phyloP scores from a whole-genome alignment of 1,139 yeast genomes.

The Pichiaceae sp. region DNA sequence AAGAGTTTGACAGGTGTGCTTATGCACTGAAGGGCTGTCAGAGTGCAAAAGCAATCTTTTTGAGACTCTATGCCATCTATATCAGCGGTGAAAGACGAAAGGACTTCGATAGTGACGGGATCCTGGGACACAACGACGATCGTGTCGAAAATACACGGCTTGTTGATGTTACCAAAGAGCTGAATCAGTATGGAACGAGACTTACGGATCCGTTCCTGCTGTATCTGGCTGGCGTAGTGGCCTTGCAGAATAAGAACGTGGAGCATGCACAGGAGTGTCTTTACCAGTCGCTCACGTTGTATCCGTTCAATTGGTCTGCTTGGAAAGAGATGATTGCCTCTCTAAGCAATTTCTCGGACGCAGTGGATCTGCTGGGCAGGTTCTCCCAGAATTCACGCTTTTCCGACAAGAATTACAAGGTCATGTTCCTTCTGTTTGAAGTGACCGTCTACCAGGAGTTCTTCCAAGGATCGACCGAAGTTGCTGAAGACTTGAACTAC shows the following conservation, averaged over 20 bases:
- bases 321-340: slow-evolving; percentile 80
- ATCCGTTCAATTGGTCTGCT: slow-evolving; percentile 90
- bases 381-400: slow-evolving; percentile 27
- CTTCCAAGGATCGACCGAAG: slow-evolving; percentile 52
- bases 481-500: slow-evolving; percentile 40
- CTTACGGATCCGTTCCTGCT: slow-evolving; percentile 52
- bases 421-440: slow-evolving; percentile 63
- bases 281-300: slow-evolving; percentile 47
- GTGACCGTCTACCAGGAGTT: slow-evolving; percentile 72
- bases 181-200: slow-evolving; percentile 30
- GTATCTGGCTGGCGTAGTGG: slow-evolving; percentile 62
- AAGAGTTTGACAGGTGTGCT: slow-evolving; percentile 80
- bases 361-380: slow-evolving; percentile 36
- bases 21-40: slow-evolving; percentile 43
- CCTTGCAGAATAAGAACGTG: slow-evolving; percentile 45
- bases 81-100: slow-evolving; percentile 41
- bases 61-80: slow-evolving; percentile 59
- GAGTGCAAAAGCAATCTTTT: slow-evolving; percentile 52
- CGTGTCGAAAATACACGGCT: slow-evolving; percentile 22
- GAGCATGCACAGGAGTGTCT: slow-evolving; percentile 52
- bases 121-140: slow-evolving; percentile 37
- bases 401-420: slow-evolving; percentile 18
- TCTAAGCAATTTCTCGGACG: slow-evolving; percentile 56
- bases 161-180: slow-evolving; percentile 31
- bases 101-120: slow-evolving; percentile 68